Evolutionary conservation across 345 rosid species (phyloP).

Genomic region (Gossypium stocksii): DNA sequence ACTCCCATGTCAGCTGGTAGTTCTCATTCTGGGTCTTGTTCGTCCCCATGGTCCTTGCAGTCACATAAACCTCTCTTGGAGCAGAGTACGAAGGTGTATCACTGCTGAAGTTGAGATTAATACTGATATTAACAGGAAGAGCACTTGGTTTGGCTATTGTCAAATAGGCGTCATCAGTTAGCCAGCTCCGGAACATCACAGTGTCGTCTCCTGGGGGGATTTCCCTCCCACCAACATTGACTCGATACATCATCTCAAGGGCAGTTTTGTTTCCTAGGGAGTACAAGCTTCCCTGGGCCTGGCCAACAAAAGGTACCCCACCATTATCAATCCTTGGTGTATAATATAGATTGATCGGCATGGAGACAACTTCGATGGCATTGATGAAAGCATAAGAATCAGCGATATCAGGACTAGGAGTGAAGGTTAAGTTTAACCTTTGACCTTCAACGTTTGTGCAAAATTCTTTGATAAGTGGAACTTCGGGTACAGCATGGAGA

Average conservation of each 20-base stretch:
- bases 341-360: constrained; percentile 24
- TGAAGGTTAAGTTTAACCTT: not conserved
- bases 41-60: constrained; percentile 11
- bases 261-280: not conserved
- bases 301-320: constrained; percentile 19
- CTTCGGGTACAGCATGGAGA: not conserved
- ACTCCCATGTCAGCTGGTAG: constrained; percentile 31
- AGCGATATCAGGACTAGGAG: not conserved
- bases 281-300: not conserved
- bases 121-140: not conserved
- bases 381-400: constrained; percentile 28
- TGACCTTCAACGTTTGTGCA: not conserved
- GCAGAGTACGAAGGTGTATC: not conserved
- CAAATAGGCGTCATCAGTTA: not conserved
- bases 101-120: not conserved
- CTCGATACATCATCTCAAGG: constrained; percentile 29
- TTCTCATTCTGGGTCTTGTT: not conserved
- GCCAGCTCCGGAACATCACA: not conserved
- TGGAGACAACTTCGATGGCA: constrained; percentile 35
- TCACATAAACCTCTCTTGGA: constrained; percentile 6
- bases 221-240: constrained; percentile 23
- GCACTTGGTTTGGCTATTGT: not conserved
- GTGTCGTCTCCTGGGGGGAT: not conserved
- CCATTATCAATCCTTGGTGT: not conserved
- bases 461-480: not conserved